phyloP scores from a whole-genome alignment of 2,329 filamentous ascomycete species.

The Penicillium sp. region DNA sequence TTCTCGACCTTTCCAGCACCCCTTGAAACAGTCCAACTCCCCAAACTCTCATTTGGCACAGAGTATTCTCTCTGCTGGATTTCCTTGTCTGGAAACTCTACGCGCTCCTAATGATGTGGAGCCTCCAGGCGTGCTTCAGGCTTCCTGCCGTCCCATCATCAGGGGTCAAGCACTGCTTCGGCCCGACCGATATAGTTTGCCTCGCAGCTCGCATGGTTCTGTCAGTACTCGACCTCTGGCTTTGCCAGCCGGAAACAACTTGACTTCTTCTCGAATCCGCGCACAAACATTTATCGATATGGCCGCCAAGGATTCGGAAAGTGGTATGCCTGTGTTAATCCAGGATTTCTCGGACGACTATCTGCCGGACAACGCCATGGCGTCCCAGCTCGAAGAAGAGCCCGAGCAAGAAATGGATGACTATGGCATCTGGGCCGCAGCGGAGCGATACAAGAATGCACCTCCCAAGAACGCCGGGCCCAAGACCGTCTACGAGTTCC shows the following conservation, averaged over 20 bases:
- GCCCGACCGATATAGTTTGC: slow-evolving; percentile 44
- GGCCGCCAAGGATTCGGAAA: slow-evolving; percentile 43
- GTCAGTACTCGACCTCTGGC: slow-evolving; percentile 43
- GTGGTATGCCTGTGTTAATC: slow-evolving; percentile 43
- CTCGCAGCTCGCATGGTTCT: slow-evolving; percentile 46
- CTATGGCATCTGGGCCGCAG: slow-evolving; percentile 31
- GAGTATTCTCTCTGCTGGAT: slow-evolving; percentile 46
- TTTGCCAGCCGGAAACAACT: slow-evolving; percentile 45
- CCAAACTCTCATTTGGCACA: slow-evolving; percentile 47
- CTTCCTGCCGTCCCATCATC: slow-evolving; percentile 43
- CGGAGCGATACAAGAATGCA: slow-evolving; percentile 25
- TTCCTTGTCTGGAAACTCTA: slow-evolving; percentile 42
- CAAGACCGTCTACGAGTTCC: slow-evolving; percentile 43
- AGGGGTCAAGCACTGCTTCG: slow-evolving; percentile 42
- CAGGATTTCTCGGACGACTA: slow-evolving; percentile 45
- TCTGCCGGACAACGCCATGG: slow-evolving; percentile 36
- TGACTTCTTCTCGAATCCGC: slow-evolving; percentile 48
- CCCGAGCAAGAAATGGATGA: slow-evolving; percentile 38
- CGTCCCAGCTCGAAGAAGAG: slow-evolving; percentile 32
- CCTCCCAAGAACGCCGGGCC: slow-evolving; percentile 28
- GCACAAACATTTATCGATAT: slow-evolving; percentile 49
- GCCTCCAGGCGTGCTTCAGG: slow-evolving; percentile 46
- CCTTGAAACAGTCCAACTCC: slow-evolving; percentile 35
- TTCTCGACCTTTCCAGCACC: slow-evolving; percentile 38
- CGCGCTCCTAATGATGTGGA: slow-evolving; percentile 48